These are phyloP conservation scores for Umbelopsis isabellina DNA, from an alignment of 192 early-diverging fungal genomes.

Conservation along the genomic window DNA sequence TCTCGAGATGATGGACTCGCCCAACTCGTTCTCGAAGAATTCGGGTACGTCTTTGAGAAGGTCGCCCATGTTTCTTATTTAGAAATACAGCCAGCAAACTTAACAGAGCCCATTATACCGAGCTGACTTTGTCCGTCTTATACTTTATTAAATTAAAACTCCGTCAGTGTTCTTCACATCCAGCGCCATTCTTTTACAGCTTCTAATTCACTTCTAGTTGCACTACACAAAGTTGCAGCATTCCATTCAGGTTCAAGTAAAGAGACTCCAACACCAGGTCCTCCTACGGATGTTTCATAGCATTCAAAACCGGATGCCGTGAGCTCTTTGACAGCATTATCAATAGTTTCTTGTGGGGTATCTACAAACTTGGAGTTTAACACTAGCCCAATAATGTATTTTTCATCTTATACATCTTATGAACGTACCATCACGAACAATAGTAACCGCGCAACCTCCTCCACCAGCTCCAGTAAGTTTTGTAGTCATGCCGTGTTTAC, in stretches of 20 bases:
- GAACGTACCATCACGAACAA: conserved; percentile 65
- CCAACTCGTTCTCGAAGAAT: conserved; percentile 93
- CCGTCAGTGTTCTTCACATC: neutral
- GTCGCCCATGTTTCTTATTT: conserved; percentile 50
- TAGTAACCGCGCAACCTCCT: conserved; percentile 92
- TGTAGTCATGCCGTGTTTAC: conserved; percentile 62
- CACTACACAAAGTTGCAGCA: conserved; percentile 10
- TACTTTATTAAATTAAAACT: conserved; percentile 18
- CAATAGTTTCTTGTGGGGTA: conserved; percentile 43
- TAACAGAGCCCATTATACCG: neutral
- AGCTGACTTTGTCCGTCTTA: neutral
- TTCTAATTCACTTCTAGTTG: conserved; percentile 21
- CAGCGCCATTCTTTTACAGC: neutral
- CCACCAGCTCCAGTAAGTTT: conserved; percentile 98
- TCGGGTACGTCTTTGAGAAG: conserved; percentile 89
- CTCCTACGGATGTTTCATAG: conserved; percentile 74
- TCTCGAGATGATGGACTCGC: conserved; percentile 84
- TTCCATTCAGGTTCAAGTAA: conserved; percentile 25
- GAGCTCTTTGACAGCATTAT: conserved; percentile 51
- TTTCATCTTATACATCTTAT: neutral
- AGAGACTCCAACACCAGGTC: conserved; percentile 58
- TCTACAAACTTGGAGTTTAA: conserved; percentile 28
- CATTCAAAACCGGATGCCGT: conserved; percentile 66
- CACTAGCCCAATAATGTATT: conserved; percentile 3
- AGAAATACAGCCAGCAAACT: neutral